phyloP scores from a whole-genome alignment of 768 basidiomycete species.

The Collybiopsis confluens region DNA sequence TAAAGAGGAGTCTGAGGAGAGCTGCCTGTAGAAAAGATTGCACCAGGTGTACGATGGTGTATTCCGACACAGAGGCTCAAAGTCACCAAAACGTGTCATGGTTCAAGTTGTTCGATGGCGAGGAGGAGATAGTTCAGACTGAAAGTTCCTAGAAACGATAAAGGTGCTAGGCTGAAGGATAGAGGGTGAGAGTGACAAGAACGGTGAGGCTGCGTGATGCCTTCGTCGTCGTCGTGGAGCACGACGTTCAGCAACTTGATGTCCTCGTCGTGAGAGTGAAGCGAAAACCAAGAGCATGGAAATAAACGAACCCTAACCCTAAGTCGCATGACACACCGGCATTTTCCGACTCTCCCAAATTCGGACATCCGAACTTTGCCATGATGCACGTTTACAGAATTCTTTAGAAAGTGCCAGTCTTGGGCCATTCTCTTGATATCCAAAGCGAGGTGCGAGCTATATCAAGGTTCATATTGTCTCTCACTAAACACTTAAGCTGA shows the following conservation, averaged over 20 bases:
- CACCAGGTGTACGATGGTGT: conserved; percentile 87
- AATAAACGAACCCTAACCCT: neutral
- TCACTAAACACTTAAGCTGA: too few relatives aligned
- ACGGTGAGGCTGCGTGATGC: neutral
- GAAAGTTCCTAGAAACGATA: too few relatives aligned
- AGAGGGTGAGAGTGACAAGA: neutral
- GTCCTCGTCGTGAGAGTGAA: conserved; percentile 3
- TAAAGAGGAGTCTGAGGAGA: conserved; percentile 15
- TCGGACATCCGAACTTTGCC: too few relatives aligned
- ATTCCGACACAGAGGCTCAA: conserved; percentile 58
- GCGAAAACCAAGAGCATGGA: neutral
- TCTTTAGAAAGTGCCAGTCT: too few relatives aligned
- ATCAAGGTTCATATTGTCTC: too few relatives aligned
- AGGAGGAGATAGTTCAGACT: neutral
- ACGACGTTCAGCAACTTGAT: neutral
- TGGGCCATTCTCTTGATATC: too few relatives aligned
- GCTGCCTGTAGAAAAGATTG: conserved; percentile 88
- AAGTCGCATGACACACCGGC: too few relatives aligned
- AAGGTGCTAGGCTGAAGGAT: neutral
- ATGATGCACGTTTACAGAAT: too few relatives aligned
- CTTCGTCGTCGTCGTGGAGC: neutral
- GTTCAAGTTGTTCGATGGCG: neutral
- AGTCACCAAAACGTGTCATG: conserved; percentile 70
- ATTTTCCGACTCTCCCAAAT: too few relatives aligned
- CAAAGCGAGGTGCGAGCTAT: too few relatives aligned